phyloP scores from a whole-genome alignment of 2,329 filamentous ascomycete genomes.

The Alternaria triticimaculans region DNA sequence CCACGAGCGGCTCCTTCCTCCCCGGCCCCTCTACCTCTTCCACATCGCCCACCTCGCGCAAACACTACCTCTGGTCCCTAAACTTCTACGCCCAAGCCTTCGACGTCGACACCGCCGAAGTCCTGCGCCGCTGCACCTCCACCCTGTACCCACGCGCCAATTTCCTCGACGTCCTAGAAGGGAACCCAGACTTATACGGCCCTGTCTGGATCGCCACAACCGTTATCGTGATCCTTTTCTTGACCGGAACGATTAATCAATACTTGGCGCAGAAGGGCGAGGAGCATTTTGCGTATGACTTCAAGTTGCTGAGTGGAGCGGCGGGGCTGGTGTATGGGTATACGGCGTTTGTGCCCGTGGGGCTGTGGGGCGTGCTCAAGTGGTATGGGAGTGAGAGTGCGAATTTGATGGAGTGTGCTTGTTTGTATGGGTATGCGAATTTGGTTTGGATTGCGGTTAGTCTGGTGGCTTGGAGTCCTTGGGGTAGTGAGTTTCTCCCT shows the following conservation, averaged over 20 bases:
- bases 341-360: constrained; percentile 79
- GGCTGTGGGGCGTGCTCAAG: constrained; percentile 83
- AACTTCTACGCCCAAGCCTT: constrained; percentile 98
- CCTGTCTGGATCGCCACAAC: constrained; percentile 99
- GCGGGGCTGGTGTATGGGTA: constrained; percentile 96
- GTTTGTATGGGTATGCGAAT: constrained; percentile 94
- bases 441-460: constrained; percentile 97
- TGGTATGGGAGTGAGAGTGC: constrained; percentile 96
- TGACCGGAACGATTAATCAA: constrained; percentile 93
- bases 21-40: constrained; percentile 33
- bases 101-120: constrained; percentile 93
- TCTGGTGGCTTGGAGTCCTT: constrained; percentile 85
- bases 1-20: constrained; percentile 46
- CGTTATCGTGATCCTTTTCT: constrained; percentile 91
- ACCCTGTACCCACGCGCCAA: constrained; percentile 91
- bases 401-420: constrained; percentile 93
- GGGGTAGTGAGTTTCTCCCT: constrained; percentile 61
- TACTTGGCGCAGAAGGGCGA: constrained; percentile 75
- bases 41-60: constrained; percentile 51
- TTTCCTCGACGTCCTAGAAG: constrained; percentile 96
- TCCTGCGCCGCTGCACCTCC: constrained; percentile 83
- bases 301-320: constrained; percentile 84
- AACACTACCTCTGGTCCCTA: constrained; percentile 91
- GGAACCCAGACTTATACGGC: constrained; percentile 95
- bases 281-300: constrained; percentile 87